Evolutionary conservation across 1,284 basidiomycete species (phyloP).

Genomic region (Laetiporus sulphureus): DNA sequence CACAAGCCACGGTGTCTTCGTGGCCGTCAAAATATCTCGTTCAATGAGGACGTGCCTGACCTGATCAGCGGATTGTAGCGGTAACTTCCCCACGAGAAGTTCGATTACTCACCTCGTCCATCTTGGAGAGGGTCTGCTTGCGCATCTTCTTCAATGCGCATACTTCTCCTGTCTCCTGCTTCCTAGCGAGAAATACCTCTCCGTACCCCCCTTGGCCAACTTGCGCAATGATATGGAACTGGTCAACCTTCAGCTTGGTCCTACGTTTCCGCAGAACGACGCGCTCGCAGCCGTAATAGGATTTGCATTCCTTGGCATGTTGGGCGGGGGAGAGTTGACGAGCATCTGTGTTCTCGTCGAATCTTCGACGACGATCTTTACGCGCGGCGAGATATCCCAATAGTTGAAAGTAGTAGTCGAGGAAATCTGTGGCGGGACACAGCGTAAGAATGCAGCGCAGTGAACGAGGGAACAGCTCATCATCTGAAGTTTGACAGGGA

Average conservation of each 20-base stretch:
- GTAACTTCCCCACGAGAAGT: constrained; percentile 6
- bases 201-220: constrained; percentile 97
- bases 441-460: background rate
- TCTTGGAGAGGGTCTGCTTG: constrained; percentile 89
- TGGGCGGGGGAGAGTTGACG: constrained; percentile 61
- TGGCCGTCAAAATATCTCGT: constrained; percentile 91
- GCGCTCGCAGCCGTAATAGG: constrained; percentile 88
- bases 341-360: constrained; percentile 75
- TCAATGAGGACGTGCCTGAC: constrained; percentile 94
- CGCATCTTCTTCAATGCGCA: constrained; percentile 96
- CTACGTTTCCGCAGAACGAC: constrained; percentile 84
- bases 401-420: constrained; percentile 92
- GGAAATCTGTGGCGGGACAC: constrained; percentile 58
- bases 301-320: constrained; percentile 78
- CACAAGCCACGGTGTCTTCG: constrained; percentile 94
- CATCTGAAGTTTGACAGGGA: background rate
- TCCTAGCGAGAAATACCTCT: constrained; percentile 89
- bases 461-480: constrained; percentile 2
- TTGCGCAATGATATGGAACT: constrained; percentile 94
- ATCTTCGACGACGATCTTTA: constrained; percentile 75
- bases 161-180: constrained; percentile 88
- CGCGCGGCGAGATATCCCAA: constrained; percentile 83
- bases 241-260: constrained; percentile 81
- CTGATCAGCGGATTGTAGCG: constrained; percentile 33
- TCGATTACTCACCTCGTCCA: constrained; percentile 77